Conservation (phyloP, 192 early-diverging fungal genomes). For the Backusella liffmaniae region DNA sequence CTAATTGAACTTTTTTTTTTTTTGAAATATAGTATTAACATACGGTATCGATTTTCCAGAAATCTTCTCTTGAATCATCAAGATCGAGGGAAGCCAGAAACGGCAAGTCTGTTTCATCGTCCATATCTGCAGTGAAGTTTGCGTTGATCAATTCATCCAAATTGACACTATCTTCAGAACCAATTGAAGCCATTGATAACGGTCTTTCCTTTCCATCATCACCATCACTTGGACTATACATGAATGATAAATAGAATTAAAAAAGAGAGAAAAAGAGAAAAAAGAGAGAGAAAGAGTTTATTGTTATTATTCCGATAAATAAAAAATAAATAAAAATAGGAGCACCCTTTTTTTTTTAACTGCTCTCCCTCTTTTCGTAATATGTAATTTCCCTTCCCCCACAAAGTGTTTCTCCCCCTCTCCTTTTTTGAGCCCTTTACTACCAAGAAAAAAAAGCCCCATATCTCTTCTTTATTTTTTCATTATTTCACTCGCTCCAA, state of each 20-base stretch:
- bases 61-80: slow-evolving; percentile 33
- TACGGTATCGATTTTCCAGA: slow-evolving; percentile 36
- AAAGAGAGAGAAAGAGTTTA: no score
- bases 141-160: slow-evolving; percentile 16
- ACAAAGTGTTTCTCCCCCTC: background rate
- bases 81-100: slow-evolving; percentile 26
- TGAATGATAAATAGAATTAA: background rate
- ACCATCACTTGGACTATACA: background rate
- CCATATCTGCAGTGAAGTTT: slow-evolving; percentile 22
- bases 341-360: no score
- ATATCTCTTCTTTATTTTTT: no score
- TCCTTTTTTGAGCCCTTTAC: background rate
- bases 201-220: background rate
- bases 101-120: slow-evolving; percentile 28
- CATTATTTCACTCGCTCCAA: no score
- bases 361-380: background rate
- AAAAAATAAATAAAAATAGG: background rate
- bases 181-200: background rate
- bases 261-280: background rate
- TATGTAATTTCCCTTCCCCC: no score
- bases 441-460: background rate
- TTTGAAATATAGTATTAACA: no score
- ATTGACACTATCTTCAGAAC: slow-evolving; percentile 31
- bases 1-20: background rate
- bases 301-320: no score